Evolutionary conservation across 768 basidiomycete species (phyloP).

Genomic region (Bullera alba): DNA sequence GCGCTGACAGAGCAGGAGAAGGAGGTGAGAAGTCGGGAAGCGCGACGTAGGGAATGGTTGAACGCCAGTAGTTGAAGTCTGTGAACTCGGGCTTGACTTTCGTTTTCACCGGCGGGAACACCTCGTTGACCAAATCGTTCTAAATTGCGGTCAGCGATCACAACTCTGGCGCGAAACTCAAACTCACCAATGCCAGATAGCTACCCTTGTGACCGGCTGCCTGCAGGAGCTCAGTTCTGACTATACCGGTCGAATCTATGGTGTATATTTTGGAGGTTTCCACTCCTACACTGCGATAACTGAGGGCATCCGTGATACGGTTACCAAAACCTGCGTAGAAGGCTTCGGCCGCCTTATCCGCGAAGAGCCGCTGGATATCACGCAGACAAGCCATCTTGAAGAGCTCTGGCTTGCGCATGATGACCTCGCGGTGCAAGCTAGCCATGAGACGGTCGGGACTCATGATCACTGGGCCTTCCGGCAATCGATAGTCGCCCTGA

Average conservation of each 20-base stretch:
- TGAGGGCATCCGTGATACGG: constrained; percentile 93
- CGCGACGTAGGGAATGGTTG: constrained; percentile 66
- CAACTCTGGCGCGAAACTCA: not conserved
- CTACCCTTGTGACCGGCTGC: constrained; percentile 95
- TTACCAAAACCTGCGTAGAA: constrained; percentile 99
- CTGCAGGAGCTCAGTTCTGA: constrained; percentile 95
- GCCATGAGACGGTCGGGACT: constrained; percentile 92
- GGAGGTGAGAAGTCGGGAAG: constrained; percentile 58
- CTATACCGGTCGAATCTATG: constrained; percentile 83
- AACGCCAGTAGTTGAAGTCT: constrained; percentile 95
- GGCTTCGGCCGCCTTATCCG: constrained; percentile 54
- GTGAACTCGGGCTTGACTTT: constrained; percentile 84
- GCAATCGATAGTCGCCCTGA: constrained; percentile 92
- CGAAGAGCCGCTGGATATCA: constrained; percentile 87
- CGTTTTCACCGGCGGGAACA: constrained; percentile 92
- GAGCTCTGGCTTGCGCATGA: constrained; percentile 98
- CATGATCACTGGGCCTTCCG: constrained; percentile 98
- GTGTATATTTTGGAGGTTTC: constrained; percentile 94
- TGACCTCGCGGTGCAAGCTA: constrained; percentile 91
- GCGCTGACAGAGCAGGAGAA: constrained; percentile 87
- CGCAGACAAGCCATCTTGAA: constrained; percentile 99
- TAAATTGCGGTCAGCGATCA: constrained; percentile 10
- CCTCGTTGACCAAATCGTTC: constrained; percentile 97
- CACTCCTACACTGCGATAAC: constrained; percentile 92
- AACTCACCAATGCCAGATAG: constrained; percentile 78